Evolutionary conservation across 2,329 filamentous ascomycete species (phyloP), one percentile per base, ranked within the genome.

Genomic region (Stagonosporopsis rhizophila): DNA sequence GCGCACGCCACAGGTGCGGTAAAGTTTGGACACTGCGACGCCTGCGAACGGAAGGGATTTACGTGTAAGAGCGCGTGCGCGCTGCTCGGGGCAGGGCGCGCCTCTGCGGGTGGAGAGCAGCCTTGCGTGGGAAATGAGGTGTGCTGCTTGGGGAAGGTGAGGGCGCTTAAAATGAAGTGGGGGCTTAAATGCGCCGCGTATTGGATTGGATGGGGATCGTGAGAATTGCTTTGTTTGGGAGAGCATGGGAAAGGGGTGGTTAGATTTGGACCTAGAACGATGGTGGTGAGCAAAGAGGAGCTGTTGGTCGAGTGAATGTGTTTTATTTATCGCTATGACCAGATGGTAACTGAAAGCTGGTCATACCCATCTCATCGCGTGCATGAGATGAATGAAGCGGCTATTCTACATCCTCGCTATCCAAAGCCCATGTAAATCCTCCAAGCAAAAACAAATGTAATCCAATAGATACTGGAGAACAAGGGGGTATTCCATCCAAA

Each of bases 401-500:
- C 19, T 38, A 38, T 17, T 19, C 35, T 38, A 38, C 30, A 32
- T 32, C 6, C 30, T 32, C 30, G 30, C 30, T 32, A 15, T 15
- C 30, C 30, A 15, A 38, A 20, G 17, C 35, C 17, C 3, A 38
- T 17, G 20, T 20, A 38, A 19, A 32, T 34, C 44, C 48, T 48
- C 48, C 47, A 51, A 47, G 22, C 20, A 49, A 56, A 58, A 41
- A 14, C 34, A 47, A 55, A 48, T 51, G 53, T 28, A 51, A 20
- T 52, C 53, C 47, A 48, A 37, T 47, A 52, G 19, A 37, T 42
- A 55, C 52, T 34, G 47, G 44, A 56, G 38, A 45, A 49, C 48
- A 51, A 28, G 35, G 47, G 52, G 50, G 46, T 42, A 49, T 49
- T 52, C 50, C 55, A 20, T 52, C 52, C 59, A 67, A 42, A 67